phyloP scores from a whole-genome alignment of 768 basidiomycete genomes.

The Macrolepiota albuminosa region DNA sequence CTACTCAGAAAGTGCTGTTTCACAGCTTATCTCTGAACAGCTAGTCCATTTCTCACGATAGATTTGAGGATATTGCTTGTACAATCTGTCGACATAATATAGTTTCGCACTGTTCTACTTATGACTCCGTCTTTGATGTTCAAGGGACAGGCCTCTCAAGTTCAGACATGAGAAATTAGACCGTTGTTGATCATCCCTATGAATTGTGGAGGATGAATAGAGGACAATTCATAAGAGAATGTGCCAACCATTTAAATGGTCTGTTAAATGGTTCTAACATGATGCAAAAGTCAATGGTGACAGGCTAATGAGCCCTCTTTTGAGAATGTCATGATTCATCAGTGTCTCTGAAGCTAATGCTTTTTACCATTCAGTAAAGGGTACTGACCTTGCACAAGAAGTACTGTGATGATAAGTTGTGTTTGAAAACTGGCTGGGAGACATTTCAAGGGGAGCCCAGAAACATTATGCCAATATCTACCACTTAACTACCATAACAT shows the following conservation, averaged over 20 bases:
- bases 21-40: not conserved
- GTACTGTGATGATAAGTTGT: too few relatives aligned
- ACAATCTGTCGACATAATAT: not conserved
- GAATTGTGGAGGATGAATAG: not conserved
- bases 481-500: too few relatives aligned
- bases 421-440: too few relatives aligned
- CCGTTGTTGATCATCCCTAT: not conserved
- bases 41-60: not conserved
- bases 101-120: not conserved
- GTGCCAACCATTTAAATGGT: not conserved
- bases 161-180: too few relatives aligned
- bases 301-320: too few relatives aligned
- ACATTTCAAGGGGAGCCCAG: too few relatives aligned
- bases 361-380: too few relatives aligned
- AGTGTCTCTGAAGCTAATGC: too few relatives aligned
- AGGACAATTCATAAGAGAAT: not conserved
- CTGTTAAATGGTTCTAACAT: not conserved
- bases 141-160: not conserved
- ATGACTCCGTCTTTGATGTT: not conserved
- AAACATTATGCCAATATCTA: too few relatives aligned
- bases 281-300: not conserved
- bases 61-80: not conserved
- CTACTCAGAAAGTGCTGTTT: not conserved
- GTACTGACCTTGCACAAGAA: too few relatives aligned
- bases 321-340: too few relatives aligned